phyloP scores from a whole-genome alignment of 208 protist genomes.

The Trypanosoma lewisi region DNA sequence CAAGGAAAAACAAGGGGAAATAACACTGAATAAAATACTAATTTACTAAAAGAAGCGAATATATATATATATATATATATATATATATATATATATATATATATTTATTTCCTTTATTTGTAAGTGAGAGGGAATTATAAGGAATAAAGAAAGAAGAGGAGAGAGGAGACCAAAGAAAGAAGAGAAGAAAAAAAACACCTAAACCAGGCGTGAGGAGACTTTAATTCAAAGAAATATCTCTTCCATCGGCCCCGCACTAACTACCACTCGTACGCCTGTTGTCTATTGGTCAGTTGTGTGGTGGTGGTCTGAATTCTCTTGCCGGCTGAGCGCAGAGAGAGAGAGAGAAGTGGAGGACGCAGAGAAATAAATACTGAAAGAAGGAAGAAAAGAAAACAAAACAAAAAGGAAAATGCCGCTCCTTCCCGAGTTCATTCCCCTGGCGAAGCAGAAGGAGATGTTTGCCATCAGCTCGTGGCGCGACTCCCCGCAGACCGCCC shows the following conservation, averaged over 20 bases:
- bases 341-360: not conserved
- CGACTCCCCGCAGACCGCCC: conserved; percentile 37
- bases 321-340: no score
- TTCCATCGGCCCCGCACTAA: no score
- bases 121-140: not conserved
- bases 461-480: conserved; percentile 72
- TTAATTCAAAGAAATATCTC: no score
- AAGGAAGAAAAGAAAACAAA: conserved; percentile 13
- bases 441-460: conserved; percentile 72
- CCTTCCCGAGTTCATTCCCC: conserved; percentile 73
- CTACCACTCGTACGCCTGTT: no score
- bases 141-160: not conserved
- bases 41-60: not conserved
- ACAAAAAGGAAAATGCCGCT: conserved; percentile 35
- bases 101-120: no score
- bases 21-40: not conserved
- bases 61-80: not conserved
- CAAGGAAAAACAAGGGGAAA: no score
- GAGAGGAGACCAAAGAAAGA: conserved; percentile 1
- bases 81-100: conserved; percentile 1
- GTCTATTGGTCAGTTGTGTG: no score
- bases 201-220: no score
- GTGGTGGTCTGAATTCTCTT: no score
- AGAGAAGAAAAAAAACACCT: no score
- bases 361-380: conserved; percentile 1